These are phyloP conservation scores for Lachnellula hyalina DNA, from an alignment of 2,329 filamentous ascomycete species.

Conservation along the genomic window DNA sequence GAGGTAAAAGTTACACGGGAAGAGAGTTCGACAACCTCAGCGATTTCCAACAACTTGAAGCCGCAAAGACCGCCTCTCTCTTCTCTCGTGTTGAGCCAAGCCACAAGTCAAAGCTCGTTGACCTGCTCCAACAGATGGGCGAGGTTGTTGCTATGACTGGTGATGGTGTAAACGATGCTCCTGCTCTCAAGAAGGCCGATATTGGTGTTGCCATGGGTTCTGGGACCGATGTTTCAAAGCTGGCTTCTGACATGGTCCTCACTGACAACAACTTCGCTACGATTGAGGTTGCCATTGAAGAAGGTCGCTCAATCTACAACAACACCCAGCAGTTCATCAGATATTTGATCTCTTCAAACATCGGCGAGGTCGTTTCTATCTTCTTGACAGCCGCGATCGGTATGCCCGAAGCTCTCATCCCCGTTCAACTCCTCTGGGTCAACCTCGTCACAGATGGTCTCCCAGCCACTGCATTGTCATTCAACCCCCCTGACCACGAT, in stretches of 20 bases:
- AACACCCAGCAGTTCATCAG: slow-evolving; percentile 99
- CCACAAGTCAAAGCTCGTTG: slow-evolving; percentile 97
- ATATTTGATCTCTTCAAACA: slow-evolving; percentile 98
- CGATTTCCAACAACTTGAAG: slow-evolving; percentile 72
- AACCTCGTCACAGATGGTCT: slow-evolving; percentile 97
- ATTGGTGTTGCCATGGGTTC: slow-evolving; percentile 99
- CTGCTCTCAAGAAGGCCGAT: slow-evolving; percentile 95
- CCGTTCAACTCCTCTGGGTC: slow-evolving; percentile 97
- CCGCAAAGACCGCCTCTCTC: slow-evolving; percentile 77
- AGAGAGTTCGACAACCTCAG: slow-evolving; percentile 87
- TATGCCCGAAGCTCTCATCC: slow-evolving; percentile 96
- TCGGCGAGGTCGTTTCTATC: slow-evolving; percentile 97
- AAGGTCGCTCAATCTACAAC: slow-evolving; percentile 97
- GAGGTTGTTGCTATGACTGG: slow-evolving; percentile 99
- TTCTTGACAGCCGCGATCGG: slow-evolving; percentile 94
- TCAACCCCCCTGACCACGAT: slow-evolving; percentile 98
- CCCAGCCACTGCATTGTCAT: slow-evolving; percentile 90
- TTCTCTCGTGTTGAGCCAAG: slow-evolving; percentile 94
- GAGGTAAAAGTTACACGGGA: slow-evolving; percentile 90
- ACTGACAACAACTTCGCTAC: slow-evolving; percentile 99
- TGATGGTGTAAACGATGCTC: slow-evolving; percentile 97
- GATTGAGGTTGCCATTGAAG: slow-evolving; percentile 91
- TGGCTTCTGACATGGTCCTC: slow-evolving; percentile 97
- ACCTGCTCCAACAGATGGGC: slow-evolving; percentile 85
- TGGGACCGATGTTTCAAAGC: slow-evolving; percentile 92